A percentile compares a stretch with the other conserved stretches of the same genome.
These are phyloP conservation scores for Fonsecaea pugnacius DNA, from an alignment of 2,329 filamentous ascomycete species.

Conservation along the genomic window DNA sequence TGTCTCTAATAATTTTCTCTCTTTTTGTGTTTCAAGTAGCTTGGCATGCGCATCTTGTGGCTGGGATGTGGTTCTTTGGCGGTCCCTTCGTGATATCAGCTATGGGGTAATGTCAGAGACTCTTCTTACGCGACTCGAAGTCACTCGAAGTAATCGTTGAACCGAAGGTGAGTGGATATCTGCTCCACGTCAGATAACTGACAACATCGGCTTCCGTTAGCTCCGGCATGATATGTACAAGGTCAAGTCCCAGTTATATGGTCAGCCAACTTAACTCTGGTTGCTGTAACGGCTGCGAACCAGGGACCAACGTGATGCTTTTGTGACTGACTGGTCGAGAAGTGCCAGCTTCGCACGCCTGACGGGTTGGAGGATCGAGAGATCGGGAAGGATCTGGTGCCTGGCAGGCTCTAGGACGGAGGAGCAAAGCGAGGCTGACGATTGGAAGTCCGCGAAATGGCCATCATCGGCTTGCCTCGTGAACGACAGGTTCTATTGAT, in stretches of 20 bases:
- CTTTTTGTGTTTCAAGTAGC: neutral
- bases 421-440: slow-evolving; percentile 4
- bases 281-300: neutral
- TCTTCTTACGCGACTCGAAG: too few relatives aligned
- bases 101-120: too few relatives aligned
- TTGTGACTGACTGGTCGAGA: neutral
- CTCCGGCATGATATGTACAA: neutral
- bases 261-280: neutral
- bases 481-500: neutral
- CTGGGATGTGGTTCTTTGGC: neutral
- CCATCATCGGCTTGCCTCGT: neutral
- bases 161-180: too few relatives aligned
- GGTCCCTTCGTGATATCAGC: neutral
- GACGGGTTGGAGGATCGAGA: neutral
- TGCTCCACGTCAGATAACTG: neutral
- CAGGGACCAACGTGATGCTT: neutral
- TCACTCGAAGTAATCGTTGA: too few relatives aligned
- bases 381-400: slow-evolving; percentile 10
- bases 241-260: neutral
- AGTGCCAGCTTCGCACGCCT: neutral
- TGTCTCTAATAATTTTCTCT: neutral
- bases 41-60: neutral
- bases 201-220: neutral
- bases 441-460: neutral
- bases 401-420: neutral